A percentile compares a stretch with the other conserved stretches of the same genome.
Evolutionary conservation across 2,329 filamentous ascomycete genomes (phyloP).

Genomic region (Diplocarpon mali): DNA sequence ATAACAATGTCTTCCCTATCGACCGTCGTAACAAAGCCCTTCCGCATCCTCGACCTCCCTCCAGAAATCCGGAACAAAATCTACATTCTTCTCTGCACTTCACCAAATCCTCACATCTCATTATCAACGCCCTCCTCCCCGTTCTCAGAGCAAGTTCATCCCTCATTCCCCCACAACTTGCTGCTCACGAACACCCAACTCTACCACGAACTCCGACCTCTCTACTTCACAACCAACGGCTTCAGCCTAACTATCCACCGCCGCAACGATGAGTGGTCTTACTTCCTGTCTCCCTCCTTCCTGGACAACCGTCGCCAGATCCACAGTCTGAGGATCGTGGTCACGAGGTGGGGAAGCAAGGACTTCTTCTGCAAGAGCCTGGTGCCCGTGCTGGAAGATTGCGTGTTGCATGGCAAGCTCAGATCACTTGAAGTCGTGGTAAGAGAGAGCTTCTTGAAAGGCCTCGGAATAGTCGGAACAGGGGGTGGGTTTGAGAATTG

Average conservation of each 20-base stretch:
- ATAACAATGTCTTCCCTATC: too few species aligned
- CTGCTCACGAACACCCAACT: slow-evolving; percentile 21
- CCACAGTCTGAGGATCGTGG: slow-evolving; percentile 9
- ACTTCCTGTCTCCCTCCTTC: slow-evolving; percentile 15
- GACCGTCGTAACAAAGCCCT: slow-evolving; percentile 4
- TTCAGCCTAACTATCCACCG: slow-evolving; percentile 17
- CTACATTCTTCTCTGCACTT: slow-evolving; percentile 13
- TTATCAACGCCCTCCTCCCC: background rate
- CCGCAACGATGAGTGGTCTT: slow-evolving; percentile 8
- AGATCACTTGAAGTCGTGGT: slow-evolving; percentile 19
- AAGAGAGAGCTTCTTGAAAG: slow-evolving; percentile 6
- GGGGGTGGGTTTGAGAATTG: slow-evolving; percentile 10
- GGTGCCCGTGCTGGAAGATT: slow-evolving; percentile 16
- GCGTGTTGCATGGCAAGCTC: slow-evolving; percentile 21
- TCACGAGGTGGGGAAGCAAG: slow-evolving; percentile 19
- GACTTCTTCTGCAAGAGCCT: slow-evolving; percentile 15
- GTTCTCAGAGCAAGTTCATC: slow-evolving; percentile 1
- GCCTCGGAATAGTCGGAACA: slow-evolving; percentile 2
- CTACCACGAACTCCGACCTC: slow-evolving; percentile 19
- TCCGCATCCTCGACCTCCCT: slow-evolving; percentile 23
- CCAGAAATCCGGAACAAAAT: slow-evolving; percentile 23
- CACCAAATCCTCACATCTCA: slow-evolving; percentile 5
- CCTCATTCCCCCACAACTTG: slow-evolving; percentile 15
- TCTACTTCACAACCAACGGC: slow-evolving; percentile 21
- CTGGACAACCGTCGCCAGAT: slow-evolving; percentile 14